Evolutionary conservation across 345 rosid species (phyloP), one percentile per base, ranked within the genome.

Genomic region (Cardamine occulta): DNA sequence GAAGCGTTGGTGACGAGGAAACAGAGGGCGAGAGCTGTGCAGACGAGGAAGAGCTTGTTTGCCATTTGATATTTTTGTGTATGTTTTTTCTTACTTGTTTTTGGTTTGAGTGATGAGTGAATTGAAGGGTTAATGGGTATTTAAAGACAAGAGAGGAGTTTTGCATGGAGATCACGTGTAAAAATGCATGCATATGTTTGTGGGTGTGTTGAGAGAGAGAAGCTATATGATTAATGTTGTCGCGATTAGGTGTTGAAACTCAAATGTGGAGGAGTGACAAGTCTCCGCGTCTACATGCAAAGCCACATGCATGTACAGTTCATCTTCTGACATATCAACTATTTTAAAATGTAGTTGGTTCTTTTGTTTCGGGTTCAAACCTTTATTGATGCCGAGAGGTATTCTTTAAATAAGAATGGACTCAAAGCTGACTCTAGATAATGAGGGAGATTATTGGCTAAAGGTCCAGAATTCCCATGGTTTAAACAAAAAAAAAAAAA

Each of bases 1-100:
- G 82, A 79, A 28, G 81, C 81, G 34, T 79, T 79, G 65, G 78
- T 14, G 42, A 79, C 64, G 44, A 79, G 81, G 48, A 79, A 18
- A 32, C 49, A 73, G 53, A 79, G 23, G 32, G 82, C 74, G 3
- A 79, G 74, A 19, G 75, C 45, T n/a, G 79, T 61, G 28, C 8
- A 45, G 21, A 79, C 65, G 37, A 79, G 78, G 56, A 74, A 61
- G 78, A 79, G 71, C 55, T 74, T 73, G 60, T 35, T 63, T 2
- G 78, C 78, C 73, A 74, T 74, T 29, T 61, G 32, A 0, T 32
- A 47, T 4, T 23, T 61, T 35, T 48, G 37, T 48, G 29, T 51
- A 2, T 47, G 17, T 26, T 17, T 15, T 19, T 3, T 15, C 31
- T 37, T 26, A 12, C 47, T 57, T 51, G 32, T 62, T 26, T 52